Conservation (phyloP, 208 protist genomes). For the Leishmania tropica region DNA sequence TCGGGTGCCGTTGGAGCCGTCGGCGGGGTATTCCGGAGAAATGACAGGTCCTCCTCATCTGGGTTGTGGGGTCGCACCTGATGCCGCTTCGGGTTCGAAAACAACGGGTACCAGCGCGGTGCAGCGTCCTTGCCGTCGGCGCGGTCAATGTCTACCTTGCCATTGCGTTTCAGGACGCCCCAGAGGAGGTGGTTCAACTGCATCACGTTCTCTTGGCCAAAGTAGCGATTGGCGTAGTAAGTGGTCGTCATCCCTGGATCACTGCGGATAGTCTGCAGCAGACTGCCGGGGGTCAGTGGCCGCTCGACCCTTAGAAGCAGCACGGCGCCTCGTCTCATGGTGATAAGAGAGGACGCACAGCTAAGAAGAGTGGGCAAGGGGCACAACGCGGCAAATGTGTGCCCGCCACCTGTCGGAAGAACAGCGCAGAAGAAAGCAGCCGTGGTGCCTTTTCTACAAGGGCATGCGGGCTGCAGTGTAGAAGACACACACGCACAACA, state of each 20-base stretch:
- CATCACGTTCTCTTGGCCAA: constrained; percentile 59
- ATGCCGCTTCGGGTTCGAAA: constrained; percentile 55
- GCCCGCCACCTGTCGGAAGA: background rate
- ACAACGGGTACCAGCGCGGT: constrained; percentile 79
- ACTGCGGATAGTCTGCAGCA: constrained; percentile 76
- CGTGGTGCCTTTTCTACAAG: background rate
- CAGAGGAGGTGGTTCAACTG: constrained; percentile 78
- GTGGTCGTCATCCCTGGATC: constrained; percentile 81
- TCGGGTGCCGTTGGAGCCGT: background rate
- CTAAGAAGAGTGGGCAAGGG: background rate
- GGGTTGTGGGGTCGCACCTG: constrained; percentile 56
- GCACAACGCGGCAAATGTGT: background rate
- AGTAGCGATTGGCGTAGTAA: constrained; percentile 92
- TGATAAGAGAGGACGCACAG: background rate
- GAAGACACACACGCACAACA: background rate
- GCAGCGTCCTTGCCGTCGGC: constrained; percentile 53
- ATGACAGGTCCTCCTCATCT: constrained; percentile 78
- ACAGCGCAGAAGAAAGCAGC: background rate
- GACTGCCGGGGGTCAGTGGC: constrained; percentile 38
- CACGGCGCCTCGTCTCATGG: constrained; percentile 15
- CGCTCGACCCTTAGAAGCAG: constrained; percentile 25
- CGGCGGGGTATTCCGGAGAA: constrained; percentile 35
- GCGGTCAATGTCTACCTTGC: constrained; percentile 77
- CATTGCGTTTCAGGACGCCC: constrained; percentile 75
- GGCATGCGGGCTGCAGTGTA: background rate